Percentiles rank a stretch among this genome's conserved stretches.
Conservation (phyloP, 768 basidiomycete genomes). For the Serendipita indica region DNA sequence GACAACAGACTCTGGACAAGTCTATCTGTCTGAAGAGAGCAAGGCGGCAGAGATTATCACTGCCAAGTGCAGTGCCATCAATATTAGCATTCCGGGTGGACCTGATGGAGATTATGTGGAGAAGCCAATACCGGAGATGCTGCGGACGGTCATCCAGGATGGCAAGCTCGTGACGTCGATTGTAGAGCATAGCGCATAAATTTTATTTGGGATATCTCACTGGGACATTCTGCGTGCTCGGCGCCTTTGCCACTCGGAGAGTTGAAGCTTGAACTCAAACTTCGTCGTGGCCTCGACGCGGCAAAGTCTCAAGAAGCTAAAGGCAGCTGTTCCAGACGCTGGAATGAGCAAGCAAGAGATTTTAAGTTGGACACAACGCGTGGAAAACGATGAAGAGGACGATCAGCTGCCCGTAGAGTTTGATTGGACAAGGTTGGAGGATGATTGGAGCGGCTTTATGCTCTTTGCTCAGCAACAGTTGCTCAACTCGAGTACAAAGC, state of each 20-base stretch:
- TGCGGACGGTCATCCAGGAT: constrained; percentile 63
- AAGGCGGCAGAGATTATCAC: constrained; percentile 68
- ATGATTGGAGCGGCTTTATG: constrained; percentile 16
- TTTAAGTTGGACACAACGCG: background rate
- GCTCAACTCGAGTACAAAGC: constrained; percentile 38
- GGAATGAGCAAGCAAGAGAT: constrained; percentile 8
- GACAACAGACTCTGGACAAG: constrained; percentile 86
- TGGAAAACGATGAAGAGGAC: background rate
- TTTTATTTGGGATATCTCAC: no score
- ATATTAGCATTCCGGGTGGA: constrained; percentile 76
- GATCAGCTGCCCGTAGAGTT: background rate
- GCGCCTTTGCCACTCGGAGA: constrained; percentile 1
- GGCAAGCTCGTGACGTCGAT: constrained; percentile 81
- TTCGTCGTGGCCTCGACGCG: background rate
- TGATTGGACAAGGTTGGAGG: constrained; percentile 6
- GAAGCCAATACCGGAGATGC: constrained; percentile 86
- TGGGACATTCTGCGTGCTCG: no score
- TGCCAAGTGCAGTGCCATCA: constrained; percentile 86
- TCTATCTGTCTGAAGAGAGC: constrained; percentile 78
- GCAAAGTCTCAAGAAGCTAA: background rate
- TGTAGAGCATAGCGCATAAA: constrained; percentile 49
- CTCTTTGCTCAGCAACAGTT: constrained; percentile 34
- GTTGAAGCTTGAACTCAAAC: background rate
- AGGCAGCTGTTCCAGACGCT: background rate
- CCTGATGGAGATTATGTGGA: constrained; percentile 89